phyloP scores from a whole-genome alignment of 73 alveolate species.

The Blepharisma stoltei region DNA sequence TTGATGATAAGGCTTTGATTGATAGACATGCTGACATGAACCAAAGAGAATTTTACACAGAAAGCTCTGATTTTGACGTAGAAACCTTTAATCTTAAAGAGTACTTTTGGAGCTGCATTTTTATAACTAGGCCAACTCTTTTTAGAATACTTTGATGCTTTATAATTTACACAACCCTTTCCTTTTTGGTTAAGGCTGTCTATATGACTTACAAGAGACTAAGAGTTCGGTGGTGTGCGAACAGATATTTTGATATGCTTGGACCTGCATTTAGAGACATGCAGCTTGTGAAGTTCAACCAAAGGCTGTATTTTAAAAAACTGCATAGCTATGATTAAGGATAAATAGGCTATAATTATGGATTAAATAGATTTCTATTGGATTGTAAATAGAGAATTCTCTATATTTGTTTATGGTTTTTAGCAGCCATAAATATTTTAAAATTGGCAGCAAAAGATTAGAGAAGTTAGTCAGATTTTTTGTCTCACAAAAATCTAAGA shows the following conservation, averaged over 20 bases:
- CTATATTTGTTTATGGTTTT: too few relatives aligned
- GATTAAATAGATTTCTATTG: too few relatives aligned
- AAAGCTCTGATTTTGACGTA: conserved; percentile 19
- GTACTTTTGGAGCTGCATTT: background rate
- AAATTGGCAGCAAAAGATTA: too few relatives aligned
- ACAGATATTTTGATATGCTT: background rate
- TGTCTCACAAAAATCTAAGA: too few relatives aligned
- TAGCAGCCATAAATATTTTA: too few relatives aligned
- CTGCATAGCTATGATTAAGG: conserved; percentile 10
- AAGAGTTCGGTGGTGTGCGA: background rate
- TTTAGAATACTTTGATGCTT: background rate
- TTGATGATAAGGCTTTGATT: too few relatives aligned
- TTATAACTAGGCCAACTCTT: background rate
- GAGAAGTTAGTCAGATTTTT: too few relatives aligned
- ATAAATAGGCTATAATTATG: too few relatives aligned
- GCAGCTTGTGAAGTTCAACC: conserved; percentile 4
- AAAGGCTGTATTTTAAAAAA: background rate
- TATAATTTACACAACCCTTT: too few relatives aligned
- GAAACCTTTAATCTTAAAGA: conserved; percentile 9
- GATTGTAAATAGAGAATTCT: too few relatives aligned
- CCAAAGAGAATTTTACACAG: conserved; percentile 13
- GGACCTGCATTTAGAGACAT: conserved; percentile 27
- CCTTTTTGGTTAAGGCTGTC: background rate
- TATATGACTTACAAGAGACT: background rate
- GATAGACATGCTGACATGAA: too few relatives aligned